Evolutionary conservation across 1,284 basidiomycete genomes (phyloP).

Genomic region (Ceratobasidium sp.): DNA sequence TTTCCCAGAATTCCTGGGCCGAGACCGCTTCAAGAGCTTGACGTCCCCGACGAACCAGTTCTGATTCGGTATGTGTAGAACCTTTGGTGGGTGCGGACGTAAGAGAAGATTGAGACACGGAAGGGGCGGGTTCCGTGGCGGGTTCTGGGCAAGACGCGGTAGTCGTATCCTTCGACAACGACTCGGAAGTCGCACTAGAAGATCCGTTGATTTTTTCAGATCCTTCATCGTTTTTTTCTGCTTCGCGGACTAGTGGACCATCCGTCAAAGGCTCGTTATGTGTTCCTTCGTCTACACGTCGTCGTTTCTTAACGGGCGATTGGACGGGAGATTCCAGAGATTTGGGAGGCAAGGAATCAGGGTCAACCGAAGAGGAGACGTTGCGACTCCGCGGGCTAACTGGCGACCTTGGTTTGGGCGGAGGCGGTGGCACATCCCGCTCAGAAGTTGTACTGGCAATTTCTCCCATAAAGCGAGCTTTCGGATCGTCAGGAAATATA

Average conservation of each 20-base stretch:
- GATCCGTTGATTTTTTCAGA: conserved; percentile 46
- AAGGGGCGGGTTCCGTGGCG: conserved; percentile 40
- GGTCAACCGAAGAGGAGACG: neutral
- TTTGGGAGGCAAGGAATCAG: neutral
- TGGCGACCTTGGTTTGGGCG: conserved; percentile 20
- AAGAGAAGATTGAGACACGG: conserved; percentile 45
- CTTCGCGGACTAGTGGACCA: neutral
- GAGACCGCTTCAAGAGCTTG: conserved; percentile 50
- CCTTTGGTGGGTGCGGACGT: conserved; percentile 60
- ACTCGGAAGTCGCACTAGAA: neutral
- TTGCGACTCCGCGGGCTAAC: neutral
- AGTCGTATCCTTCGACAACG: conserved; percentile 45
- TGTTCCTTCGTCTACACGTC: neutral
- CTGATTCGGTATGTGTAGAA: conserved; percentile 26
- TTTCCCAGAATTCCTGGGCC: conserved; percentile 88
- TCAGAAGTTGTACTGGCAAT: conserved; percentile 66
- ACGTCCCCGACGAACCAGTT: conserved; percentile 33
- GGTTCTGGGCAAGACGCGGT: conserved; percentile 47
- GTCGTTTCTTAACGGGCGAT: conserved; percentile 30
- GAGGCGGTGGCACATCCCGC: conserved; percentile 16
- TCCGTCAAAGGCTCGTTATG: neutral
- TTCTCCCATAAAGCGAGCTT: conserved; percentile 89
- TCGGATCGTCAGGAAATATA: conserved; percentile 91
- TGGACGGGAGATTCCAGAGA: neutral
- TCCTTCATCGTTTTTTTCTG: conserved; percentile 41